Conservation (phyloP, 2,329 filamentous ascomycete species). For the Exophiala sideris region DNA sequence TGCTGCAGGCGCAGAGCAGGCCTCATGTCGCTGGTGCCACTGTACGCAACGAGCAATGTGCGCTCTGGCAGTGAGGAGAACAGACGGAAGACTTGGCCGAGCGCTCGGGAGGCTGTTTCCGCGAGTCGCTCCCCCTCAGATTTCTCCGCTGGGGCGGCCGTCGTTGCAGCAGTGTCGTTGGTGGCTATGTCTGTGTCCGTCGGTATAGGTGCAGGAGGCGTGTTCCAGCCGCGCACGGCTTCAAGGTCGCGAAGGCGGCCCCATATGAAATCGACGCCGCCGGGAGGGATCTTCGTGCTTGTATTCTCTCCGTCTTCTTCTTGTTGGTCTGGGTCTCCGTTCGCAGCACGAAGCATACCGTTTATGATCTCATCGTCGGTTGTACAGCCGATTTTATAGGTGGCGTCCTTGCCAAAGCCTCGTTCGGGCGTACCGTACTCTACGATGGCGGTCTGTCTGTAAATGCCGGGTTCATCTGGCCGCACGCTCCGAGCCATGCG, state of each 20-base stretch:
- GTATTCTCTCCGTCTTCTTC: neutral
- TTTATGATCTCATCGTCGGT: slow-evolving; percentile 57
- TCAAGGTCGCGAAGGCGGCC: slow-evolving; percentile 61
- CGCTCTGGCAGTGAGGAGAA: slow-evolving; percentile 53
- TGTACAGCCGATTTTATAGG: slow-evolving; percentile 54
- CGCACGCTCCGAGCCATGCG: slow-evolving; percentile 62
- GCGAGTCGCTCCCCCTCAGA: slow-evolving; percentile 34
- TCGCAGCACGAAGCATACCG: slow-evolving; percentile 43
- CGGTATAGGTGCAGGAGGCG: slow-evolving; percentile 14
- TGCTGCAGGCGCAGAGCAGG: slow-evolving; percentile 55
- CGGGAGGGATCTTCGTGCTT: slow-evolving; percentile 39
- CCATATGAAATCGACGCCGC: slow-evolving; percentile 62
- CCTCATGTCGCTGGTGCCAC: slow-evolving; percentile 61
- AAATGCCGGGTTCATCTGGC: slow-evolving; percentile 33
- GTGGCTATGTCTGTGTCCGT: neutral
- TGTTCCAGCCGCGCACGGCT: slow-evolving; percentile 54
- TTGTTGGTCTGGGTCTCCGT: slow-evolving; percentile 8
- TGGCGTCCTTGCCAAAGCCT: slow-evolving; percentile 57
- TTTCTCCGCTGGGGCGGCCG: slow-evolving; percentile 14
- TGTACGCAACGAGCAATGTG: slow-evolving; percentile 62
- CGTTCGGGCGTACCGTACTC: slow-evolving; percentile 82
- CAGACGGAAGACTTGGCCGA: slow-evolving; percentile 50
- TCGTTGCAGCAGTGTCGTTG: slow-evolving; percentile 10
- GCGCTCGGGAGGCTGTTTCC: slow-evolving; percentile 48
- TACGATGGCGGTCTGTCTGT: slow-evolving; percentile 58